A percentile compares a stretch with the other conserved stretches of the same genome.
Conservation (phyloP, 495 filamentous ascomycete genomes). For the Cairneyella variabilis region DNA sequence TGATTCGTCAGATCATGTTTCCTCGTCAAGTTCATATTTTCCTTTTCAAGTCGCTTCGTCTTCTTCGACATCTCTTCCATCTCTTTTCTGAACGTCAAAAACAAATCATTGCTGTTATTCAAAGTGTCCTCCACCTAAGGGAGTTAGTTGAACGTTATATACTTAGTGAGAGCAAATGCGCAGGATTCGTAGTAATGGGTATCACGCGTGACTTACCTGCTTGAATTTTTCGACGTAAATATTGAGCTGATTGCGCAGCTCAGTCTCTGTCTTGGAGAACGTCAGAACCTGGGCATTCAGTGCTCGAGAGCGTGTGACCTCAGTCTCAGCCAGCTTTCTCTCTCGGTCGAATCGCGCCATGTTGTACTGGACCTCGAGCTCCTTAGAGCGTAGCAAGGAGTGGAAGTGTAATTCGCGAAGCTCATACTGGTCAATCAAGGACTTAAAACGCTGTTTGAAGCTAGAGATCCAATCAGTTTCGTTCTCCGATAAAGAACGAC, state of each 20-base stretch:
- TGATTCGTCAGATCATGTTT: conserved; percentile 92
- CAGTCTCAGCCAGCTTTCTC: conserved; percentile 78
- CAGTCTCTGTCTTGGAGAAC: conserved; percentile 92
- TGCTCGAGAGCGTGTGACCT: conserved; percentile 72
- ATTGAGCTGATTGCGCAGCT: conserved; percentile 90
- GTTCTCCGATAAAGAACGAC: not conserved
- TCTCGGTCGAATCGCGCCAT: conserved; percentile 83
- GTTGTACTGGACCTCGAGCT: conserved; percentile 92
- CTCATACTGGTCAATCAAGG: conserved; percentile 92
- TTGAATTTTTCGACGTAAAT: conserved; percentile 99
- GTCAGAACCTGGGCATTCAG: conserved; percentile 89
- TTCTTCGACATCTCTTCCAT: conserved; percentile 99
- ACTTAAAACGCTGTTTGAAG: conserved; percentile 86
- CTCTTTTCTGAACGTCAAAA: conserved; percentile 96
- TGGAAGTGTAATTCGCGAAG: conserved; percentile 89
- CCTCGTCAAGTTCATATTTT: conserved; percentile 84
- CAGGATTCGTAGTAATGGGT: no score
- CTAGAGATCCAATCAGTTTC: conserved; percentile 39
- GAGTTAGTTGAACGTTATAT: conserved; percentile 14
- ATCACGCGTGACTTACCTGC: conserved; percentile 80
- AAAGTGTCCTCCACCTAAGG: conserved; percentile 93
- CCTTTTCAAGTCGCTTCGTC: conserved; percentile 94
- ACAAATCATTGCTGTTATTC: conserved; percentile 98
- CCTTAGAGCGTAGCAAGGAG: conserved; percentile 84
- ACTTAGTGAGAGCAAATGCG: no score